Percentiles rank a stretch among this genome's conserved stretches.
These are phyloP conservation scores for Endogone sp. DNA, from an alignment of 192 early-diverging fungal genomes.

Conservation along the genomic window DNA sequence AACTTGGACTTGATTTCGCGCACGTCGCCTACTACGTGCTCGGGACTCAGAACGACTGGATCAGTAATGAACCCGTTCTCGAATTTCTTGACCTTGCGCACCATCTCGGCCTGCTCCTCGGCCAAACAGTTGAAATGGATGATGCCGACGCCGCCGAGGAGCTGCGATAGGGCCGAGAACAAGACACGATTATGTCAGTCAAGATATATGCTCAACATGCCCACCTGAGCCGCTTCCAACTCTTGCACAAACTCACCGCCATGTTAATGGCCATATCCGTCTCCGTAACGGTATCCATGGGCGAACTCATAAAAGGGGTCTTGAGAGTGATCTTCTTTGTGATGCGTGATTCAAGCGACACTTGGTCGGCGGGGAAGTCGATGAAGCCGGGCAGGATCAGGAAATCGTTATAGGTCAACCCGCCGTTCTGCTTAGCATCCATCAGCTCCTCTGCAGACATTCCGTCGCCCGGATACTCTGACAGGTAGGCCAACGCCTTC, in stretches of 20 bases:
- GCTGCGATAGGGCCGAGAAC: slow-evolving; percentile 29
- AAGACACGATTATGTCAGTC: no score
- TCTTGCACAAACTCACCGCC: slow-evolving; percentile 60
- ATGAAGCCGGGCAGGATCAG: slow-evolving; percentile 95
- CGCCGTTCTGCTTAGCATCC: slow-evolving; percentile 73
- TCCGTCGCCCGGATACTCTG: slow-evolving; percentile 63
- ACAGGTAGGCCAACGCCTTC: slow-evolving; percentile 21
- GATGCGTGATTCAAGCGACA: slow-evolving; percentile 78
- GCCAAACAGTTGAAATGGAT: slow-evolving; percentile 98
- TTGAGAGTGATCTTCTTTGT: slow-evolving; percentile 89
- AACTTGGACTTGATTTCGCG: slow-evolving; percentile 78
- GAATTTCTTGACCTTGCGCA: slow-evolving; percentile 94
- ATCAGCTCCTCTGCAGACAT: slow-evolving; percentile 81
- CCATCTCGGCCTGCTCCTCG: slow-evolving; percentile 97
- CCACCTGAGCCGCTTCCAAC: neutral
- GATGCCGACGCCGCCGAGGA: slow-evolving; percentile 92
- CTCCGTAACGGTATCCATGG: slow-evolving; percentile 99
- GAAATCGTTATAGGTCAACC: slow-evolving; percentile 99
- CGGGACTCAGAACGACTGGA: slow-evolving; percentile 80
- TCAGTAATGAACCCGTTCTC: slow-evolving; percentile 99
- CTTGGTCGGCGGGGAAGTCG: slow-evolving; percentile 82
- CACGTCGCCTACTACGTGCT: slow-evolving; percentile 82
- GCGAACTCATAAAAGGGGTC: slow-evolving; percentile 91
- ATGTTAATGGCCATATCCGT: slow-evolving; percentile 98
- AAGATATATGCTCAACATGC: neutral